Conservation (phyloP, 352 stramenopile species). For the Blastocystis sp. region DNA sequence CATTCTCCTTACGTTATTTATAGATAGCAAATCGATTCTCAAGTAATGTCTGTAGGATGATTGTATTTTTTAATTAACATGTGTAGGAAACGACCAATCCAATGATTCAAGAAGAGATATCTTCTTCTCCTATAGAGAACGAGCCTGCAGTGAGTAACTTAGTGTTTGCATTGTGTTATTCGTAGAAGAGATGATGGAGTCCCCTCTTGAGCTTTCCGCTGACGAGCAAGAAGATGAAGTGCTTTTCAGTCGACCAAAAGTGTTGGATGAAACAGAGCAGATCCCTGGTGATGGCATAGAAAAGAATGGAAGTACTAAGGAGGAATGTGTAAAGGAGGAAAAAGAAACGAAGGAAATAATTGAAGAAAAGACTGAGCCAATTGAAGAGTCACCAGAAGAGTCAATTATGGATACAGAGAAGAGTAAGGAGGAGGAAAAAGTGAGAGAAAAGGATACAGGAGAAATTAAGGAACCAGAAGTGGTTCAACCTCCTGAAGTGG, state of each 20-base stretch:
- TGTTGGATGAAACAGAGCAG: not conserved
- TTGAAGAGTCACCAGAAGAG: not conserved
- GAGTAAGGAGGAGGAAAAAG: not conserved
- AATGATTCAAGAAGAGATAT: too few species aligned
- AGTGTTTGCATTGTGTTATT: too few species aligned
- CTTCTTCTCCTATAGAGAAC: too few species aligned
- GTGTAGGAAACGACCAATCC: too few species aligned
- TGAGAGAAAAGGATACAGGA: not conserved
- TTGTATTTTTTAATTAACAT: too few species aligned
- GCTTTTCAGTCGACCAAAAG: not conserved
- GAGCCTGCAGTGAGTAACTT: too few species aligned
- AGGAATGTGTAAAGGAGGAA: not conserved
- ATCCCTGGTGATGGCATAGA: not conserved
- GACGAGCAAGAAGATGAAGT: too few species aligned
- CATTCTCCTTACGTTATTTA: too few species aligned
- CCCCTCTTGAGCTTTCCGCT: too few species aligned
- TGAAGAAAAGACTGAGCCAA: not conserved
- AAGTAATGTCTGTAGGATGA: too few species aligned
- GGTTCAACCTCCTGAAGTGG: not conserved
- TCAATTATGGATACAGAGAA: not conserved
- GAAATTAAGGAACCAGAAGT: not conserved
- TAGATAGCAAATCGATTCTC: too few species aligned
- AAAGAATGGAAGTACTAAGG: not conserved
- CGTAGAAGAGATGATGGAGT: too few species aligned
- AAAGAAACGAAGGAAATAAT: not conserved